phyloP scores from a whole-genome alignment of 176 grass and related monocot genomes.

The Chrysopogon serrulatus region DNA sequence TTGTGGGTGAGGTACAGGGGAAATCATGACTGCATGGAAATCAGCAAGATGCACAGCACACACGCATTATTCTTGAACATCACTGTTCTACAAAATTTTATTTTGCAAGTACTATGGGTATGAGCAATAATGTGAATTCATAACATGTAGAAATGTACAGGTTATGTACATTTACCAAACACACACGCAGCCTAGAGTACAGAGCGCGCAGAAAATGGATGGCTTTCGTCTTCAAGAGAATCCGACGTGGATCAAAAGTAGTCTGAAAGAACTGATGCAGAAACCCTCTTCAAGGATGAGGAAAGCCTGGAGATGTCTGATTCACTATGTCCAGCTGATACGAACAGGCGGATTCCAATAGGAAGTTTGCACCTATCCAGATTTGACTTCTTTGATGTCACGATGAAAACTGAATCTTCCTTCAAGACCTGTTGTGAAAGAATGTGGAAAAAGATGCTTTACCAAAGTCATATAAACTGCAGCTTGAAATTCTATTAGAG shows the following conservation, averaged over 20 bases:
- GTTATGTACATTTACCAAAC: slow-evolving; percentile 57
- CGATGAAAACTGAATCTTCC: slow-evolving; percentile 88
- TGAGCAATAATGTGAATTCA: slow-evolving; percentile 3
- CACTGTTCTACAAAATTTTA: slow-evolving; percentile 30
- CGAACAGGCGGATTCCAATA: slow-evolving; percentile 65
- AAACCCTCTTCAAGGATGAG: slow-evolving; percentile 68
- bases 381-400: slow-evolving; percentile 66
- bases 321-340: slow-evolving; percentile 71
- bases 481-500: not conserved
- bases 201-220: not conserved
- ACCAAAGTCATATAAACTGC: not conserved
- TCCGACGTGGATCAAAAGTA: slow-evolving; percentile 16
- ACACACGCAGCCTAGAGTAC: slow-evolving; percentile 2
- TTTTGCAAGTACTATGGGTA: slow-evolving; percentile 15
- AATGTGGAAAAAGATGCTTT: slow-evolving; percentile 15
- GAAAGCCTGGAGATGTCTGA: slow-evolving; percentile 55
- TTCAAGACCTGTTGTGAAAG: slow-evolving; percentile 48
- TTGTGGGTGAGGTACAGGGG: not conserved
- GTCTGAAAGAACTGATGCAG: slow-evolving; percentile 58
- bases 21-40: not conserved
- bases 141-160: slow-evolving; percentile 47
- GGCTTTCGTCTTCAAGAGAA: not conserved
- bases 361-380: slow-evolving; percentile 82
- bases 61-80: not conserved
- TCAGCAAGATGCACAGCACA: slow-evolving; percentile 12